Base-by-base conservation (phyloP, 768 basidiomycete species). In the Trametes coccinea region DNA sequence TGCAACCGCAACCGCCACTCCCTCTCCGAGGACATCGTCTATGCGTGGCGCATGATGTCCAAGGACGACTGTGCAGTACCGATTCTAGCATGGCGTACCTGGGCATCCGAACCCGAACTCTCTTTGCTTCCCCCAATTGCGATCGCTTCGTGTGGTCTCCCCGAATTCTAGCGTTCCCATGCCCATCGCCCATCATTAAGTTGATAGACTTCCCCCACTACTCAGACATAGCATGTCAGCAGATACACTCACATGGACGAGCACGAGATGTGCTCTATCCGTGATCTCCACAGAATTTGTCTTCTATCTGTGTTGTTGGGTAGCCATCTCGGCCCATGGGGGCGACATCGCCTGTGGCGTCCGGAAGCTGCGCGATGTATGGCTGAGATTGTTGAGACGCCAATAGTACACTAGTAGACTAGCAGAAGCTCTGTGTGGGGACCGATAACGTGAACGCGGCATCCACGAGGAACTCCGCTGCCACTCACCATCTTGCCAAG, bases 341-440 rank as follows among this genome's bases (percentile, higher is more conserved):
- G 22, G 22, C 22, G 34, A 47, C 34, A 37, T 37, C 34, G 34
- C 6, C 11, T 37, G 9, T 11, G 11, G 16, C 16, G 56, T 22
- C 5, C 45, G 10, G 17, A 27, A 10, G 5, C 27, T 27, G 54
- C 30, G 27, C 17, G 33, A 27, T 46, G 44, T 29, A 39, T 34
- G 17, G 54, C 33, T 53, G 61, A 46, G 43, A 56, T 56, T 51
- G 50, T 37, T 56, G 55, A 43, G 56, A 59, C 3, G 34, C 31
- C 48, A 53, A 58, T 62, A 62, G 39, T 64, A 60, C 58, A 64
- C 59, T 56, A 64, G 57, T 64, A 64, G 43, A 49, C 41, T 64
- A 64, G 54, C 31, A 64, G 49, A 52, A 60, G 54, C 48, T 13
- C 62, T 59, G 51, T 45, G 48, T 45, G 47, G 49, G 45, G 41